Evolutionary conservation across 2,329 filamentous ascomycete species (phyloP), one percentile per base, ranked within the genome.

Genomic region (Pseudocercospora eumusae): DNA sequence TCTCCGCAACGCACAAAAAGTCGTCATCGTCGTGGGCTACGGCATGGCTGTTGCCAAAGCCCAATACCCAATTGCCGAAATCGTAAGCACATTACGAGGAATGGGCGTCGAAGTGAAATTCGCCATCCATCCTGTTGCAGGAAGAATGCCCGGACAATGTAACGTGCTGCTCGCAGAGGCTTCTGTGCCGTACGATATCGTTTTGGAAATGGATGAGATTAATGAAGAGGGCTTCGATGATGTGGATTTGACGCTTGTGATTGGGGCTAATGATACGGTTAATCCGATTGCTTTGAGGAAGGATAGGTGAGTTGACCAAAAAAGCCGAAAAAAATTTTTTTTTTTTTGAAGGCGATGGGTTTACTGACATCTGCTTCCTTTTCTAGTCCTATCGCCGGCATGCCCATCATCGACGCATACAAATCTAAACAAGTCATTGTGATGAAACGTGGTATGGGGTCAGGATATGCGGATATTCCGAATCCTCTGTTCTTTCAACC

Each of bases 31-130:
- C 1, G 92, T 96, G 4, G 92, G 92, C 0, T 96, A 96, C 70
- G 92, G 92, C 57, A 96, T 96, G 92, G 92, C 92, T 0, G 92
- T 96, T 1, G 92, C 92, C 8, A 96, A 96, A 76, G 92, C 92
- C 2, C 92, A 96, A 76, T 96, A 96, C 73, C 91, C 91, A 21
- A 91, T 96, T 57, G 89, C 89, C 3, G 90, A 93, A 71, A 93
- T 96, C 66, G 90, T 90, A 4, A 79, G 83, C 45, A 84, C 87
- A 75, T 80, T 96, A 15, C 87, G 91, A n/a, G 78, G 84, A 44
- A 89, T 88, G 74, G 89, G 89, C 3, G 82, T 95, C 69, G 91
- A 88, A 21, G 92, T 96, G 7, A 88, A 92, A 27, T 96, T 96
- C 72, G 92, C 66, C 1, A 68, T 68, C 27, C 92, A 96, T 73